Conservation (phyloP, 2,329 filamentous ascomycete genomes). For the Aspergillus persii region DNA sequence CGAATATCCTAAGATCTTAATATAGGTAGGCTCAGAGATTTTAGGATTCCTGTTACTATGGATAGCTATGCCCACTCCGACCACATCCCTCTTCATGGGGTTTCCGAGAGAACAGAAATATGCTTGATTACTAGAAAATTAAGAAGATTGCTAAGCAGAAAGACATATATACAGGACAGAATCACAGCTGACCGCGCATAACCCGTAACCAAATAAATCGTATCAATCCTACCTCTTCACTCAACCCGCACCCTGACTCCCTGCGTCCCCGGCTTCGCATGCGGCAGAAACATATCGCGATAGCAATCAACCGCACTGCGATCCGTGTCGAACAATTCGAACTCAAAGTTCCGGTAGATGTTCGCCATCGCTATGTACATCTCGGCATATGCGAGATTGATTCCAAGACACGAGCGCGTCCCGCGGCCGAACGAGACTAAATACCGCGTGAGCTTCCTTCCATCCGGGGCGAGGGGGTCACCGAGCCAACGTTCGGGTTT, state of each 20-base stretch:
- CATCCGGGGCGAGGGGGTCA: constrained; percentile 6
- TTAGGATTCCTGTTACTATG: no score
- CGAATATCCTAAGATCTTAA: no score
- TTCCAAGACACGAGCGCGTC: constrained; percentile 11
- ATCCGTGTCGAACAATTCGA: constrained; percentile 12
- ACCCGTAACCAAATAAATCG: neutral
- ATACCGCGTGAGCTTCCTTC: constrained; percentile 9
- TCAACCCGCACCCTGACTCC: constrained; percentile 9
- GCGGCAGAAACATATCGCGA: constrained; percentile 12
- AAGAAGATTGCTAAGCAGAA: no score
- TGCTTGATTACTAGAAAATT: no score
- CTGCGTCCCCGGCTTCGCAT: constrained; percentile 9
- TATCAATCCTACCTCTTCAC: neutral
- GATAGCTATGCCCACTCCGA: no score
- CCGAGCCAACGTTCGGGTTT: constrained; percentile 15
- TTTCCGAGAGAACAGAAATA: no score
- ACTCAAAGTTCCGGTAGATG: constrained; percentile 12
- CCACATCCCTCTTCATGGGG: no score
- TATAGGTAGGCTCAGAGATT: no score
- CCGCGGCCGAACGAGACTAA: constrained; percentile 12
- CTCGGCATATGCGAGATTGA: constrained; percentile 14
- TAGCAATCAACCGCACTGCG: constrained; percentile 8
- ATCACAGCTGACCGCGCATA: neutral
- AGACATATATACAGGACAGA: neutral
- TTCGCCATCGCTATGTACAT: constrained; percentile 13